Percentiles rank a stretch among this genome's conserved stretches.
Evolutionary conservation across 2,329 filamentous ascomycete genomes (phyloP).

Genomic region (Fusarium tupiense): DNA sequence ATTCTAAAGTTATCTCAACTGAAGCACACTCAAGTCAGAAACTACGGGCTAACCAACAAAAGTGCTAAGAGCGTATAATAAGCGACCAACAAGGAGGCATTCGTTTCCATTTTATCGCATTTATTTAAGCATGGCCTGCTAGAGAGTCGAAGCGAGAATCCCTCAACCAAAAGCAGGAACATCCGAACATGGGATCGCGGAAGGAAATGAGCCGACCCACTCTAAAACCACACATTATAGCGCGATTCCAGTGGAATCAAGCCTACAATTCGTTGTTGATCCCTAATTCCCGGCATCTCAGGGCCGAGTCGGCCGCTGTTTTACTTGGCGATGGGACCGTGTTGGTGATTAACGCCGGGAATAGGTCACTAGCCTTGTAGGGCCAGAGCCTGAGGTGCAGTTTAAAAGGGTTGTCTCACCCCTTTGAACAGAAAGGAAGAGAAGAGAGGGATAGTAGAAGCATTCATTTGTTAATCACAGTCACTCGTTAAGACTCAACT

Average conservation of each 20-base stretch:
- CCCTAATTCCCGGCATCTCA: conserved; percentile 9
- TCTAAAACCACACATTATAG: not conserved
- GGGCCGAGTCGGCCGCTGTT: conserved; percentile 4
- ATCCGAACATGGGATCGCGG: conserved; percentile 9
- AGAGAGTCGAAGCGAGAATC: not conserved
- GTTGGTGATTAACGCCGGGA: conserved; percentile 20
- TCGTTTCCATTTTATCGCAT: not conserved
- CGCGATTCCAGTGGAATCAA: not conserved
- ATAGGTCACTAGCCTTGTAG: conserved; percentile 3
- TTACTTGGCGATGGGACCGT: conserved; percentile 7
- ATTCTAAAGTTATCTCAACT: not conserved
- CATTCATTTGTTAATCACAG: conserved; percentile 6
- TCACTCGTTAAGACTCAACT: conserved; percentile 1
- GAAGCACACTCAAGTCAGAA: not conserved
- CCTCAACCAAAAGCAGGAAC: conserved; percentile 7
- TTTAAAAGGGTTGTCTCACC: conserved; percentile 23
- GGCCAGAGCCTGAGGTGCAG: not conserved
- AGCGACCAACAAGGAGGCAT: not conserved
- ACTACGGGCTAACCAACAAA: not conserved
- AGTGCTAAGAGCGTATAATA: not conserved
- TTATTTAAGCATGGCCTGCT: not conserved
- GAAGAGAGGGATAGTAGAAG: not conserved
- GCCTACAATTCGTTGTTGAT: not conserved
- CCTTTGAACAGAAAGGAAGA: not conserved
- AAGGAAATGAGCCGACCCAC: conserved; percentile 15